A percentile compares a stretch with the other conserved stretches of the same genome.
phyloP scores from a whole-genome alignment of 768 basidiomycete species.

The Xerocomellus amylosporus region DNA sequence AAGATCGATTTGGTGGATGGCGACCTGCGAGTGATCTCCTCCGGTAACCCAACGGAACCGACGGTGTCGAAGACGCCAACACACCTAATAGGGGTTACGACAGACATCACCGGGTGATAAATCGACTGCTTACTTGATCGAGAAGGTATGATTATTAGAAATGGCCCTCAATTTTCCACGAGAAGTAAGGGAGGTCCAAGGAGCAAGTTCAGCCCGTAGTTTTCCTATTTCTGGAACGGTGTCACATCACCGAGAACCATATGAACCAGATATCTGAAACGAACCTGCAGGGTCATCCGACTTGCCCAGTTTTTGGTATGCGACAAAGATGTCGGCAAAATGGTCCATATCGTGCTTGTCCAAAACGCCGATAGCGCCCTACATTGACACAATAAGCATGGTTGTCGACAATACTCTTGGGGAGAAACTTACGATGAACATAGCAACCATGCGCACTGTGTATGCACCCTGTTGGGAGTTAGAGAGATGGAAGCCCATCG shows the following conservation, averaged over 20 bases:
- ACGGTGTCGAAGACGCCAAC: conserved; percentile 79
- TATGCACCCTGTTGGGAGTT: conserved; percentile 58
- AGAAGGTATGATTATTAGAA: conserved; percentile 47
- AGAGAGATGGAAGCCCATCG: background rate
- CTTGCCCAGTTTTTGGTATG: conserved; percentile 62
- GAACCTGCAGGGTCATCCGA: conserved; percentile 45
- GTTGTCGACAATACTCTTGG: background rate
- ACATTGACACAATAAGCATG: conserved; percentile 1
- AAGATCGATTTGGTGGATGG: conserved; percentile 50
- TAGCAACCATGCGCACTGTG: conserved; percentile 70
- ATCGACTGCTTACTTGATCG: conserved; percentile 51
- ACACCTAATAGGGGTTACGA: conserved; percentile 40
- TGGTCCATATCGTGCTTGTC: conserved; percentile 70
- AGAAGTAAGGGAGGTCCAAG: conserved; percentile 53
- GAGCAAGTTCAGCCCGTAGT: conserved; percentile 45
- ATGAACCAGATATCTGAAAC: background rate
- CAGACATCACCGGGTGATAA: background rate
- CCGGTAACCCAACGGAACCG: conserved; percentile 68
- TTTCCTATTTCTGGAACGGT: conserved; percentile 32
- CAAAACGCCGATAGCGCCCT: conserved; percentile 73
- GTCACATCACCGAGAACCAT: background rate
- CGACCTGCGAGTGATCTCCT: conserved; percentile 51
- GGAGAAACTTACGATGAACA: conserved; percentile 39
- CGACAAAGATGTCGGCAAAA: conserved; percentile 61
- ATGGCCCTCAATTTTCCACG: conserved; percentile 53